A percentile compares a stretch with the other conserved stretches of the same genome.
Conservation (phyloP, 1,139 yeast genomes). For the Pichia terricola region DNA sequence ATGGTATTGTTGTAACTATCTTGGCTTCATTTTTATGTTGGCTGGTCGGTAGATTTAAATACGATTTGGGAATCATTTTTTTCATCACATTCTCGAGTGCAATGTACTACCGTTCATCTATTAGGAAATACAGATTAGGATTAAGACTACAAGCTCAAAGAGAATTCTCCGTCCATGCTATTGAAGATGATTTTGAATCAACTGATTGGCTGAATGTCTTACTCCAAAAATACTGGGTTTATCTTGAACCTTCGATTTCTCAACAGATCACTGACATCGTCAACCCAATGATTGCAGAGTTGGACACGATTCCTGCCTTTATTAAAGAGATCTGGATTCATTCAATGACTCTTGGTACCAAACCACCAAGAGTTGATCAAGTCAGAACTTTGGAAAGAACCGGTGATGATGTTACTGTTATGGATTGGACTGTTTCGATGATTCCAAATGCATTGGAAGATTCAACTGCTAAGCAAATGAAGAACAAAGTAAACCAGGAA, state of each 20-base stretch:
- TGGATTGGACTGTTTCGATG: conserved; percentile 93
- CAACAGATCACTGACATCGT: conserved; percentile 79
- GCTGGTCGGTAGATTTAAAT: conserved; percentile 66
- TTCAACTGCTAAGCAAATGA: conserved; percentile 72
- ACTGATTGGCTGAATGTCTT: conserved; percentile 92
- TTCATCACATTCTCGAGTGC: conserved; percentile 53
- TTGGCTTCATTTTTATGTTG: conserved; percentile 65
- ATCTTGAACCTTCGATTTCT: conserved; percentile 81
- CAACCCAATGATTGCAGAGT: conserved; percentile 68
- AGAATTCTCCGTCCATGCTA: conserved; percentile 67
- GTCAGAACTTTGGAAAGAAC: conserved; percentile 87
- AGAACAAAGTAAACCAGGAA: conserved; percentile 74
- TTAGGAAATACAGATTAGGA: conserved; percentile 65
- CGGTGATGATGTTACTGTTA: conserved; percentile 77
- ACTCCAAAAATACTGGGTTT: conserved; percentile 84
- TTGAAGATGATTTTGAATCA: conserved; percentile 84
- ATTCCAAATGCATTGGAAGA: conserved; percentile 87
- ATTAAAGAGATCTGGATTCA: conserved; percentile 77
- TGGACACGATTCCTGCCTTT: conserved; percentile 71
- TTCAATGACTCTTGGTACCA: conserved; percentile 84
- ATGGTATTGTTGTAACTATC: conserved; percentile 62
- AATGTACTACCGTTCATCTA: conserved; percentile 70
- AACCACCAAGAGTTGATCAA: conserved; percentile 85
- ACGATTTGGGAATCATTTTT: conserved; percentile 74
- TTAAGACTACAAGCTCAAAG: conserved; percentile 78